Evolutionary conservation across 768 basidiomycete species (phyloP).

Genomic region (Astraeus odoratus): DNA sequence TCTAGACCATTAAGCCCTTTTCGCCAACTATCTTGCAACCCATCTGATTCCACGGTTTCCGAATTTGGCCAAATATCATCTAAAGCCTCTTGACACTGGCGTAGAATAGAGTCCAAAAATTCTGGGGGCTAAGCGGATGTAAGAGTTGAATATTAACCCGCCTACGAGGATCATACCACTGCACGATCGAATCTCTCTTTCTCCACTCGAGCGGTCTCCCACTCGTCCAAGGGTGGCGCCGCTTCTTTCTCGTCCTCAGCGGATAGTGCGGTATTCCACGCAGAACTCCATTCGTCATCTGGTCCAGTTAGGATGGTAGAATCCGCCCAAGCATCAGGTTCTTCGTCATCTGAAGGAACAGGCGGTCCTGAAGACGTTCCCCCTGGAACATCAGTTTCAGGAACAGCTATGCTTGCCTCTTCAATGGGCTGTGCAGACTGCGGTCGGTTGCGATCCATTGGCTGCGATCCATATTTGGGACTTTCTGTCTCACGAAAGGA

Average conservation of each 20-base stretch:
- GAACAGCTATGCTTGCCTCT: conserved; percentile 1
- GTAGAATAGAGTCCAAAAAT: conserved; percentile 49
- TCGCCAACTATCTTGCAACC: conserved; percentile 30
- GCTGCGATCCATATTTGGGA: not conserved
- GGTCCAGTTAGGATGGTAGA: not conserved
- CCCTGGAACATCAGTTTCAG: conserved; percentile 35
- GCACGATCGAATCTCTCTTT: conserved; percentile 55
- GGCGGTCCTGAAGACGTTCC: conserved; percentile 35
- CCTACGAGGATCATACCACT: conserved; percentile 44
- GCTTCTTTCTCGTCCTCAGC: conserved; percentile 18
- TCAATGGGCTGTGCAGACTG: not conserved
- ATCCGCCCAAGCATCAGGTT: conserved; percentile 6
- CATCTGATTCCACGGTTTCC: conserved; percentile 8
- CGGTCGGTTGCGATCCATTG: conserved; percentile 1
- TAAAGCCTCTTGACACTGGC: conserved; percentile 45
- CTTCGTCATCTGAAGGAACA: conserved; percentile 9
- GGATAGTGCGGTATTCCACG: conserved; percentile 30
- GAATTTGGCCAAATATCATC: conserved; percentile 45
- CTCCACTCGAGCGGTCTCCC: conserved; percentile 54
- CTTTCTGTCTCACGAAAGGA: not conserved
- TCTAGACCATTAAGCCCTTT: conserved; percentile 44
- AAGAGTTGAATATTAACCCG: conserved; percentile 13
- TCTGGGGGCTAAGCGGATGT: conserved; percentile 55
- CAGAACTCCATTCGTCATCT: conserved; percentile 31
- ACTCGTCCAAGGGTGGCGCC: conserved; percentile 43